Percentiles rank a stretch among this genome's conserved stretches.
These are phyloP conservation scores for Aegilops sharonensis DNA, from an alignment of 176 grass and related monocot genomes.

Conservation along the genomic window DNA sequence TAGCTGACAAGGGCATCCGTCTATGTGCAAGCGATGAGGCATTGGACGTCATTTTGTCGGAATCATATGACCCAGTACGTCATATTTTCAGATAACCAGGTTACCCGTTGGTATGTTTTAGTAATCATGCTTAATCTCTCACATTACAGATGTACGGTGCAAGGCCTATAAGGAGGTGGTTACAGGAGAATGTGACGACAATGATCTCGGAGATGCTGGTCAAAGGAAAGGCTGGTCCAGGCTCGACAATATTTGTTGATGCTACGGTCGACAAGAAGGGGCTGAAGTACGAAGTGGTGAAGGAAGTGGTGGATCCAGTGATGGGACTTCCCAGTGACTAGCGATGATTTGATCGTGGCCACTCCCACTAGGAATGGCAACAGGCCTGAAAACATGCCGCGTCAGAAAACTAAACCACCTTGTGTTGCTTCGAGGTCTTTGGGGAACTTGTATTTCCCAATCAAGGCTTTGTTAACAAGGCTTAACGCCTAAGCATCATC, in stretches of 20 bases:
- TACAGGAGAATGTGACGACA: not conserved
- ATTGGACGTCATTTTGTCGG: not conserved
- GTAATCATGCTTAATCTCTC: not conserved
- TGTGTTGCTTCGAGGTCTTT: not conserved
- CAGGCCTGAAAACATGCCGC: not conserved
- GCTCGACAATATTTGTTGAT: not conserved
- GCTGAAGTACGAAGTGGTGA: not conserved
- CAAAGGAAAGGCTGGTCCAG: not conserved
- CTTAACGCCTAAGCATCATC: not conserved
- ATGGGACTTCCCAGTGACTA: not conserved
- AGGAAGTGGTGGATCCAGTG: not conserved
- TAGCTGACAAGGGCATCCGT: slow-evolving; percentile 44
- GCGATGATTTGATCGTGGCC: not conserved
- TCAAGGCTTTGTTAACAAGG: slow-evolving; percentile 1
- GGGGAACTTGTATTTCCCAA: not conserved
- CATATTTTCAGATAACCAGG: not conserved
- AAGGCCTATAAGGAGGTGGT: not conserved
- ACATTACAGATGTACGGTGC: not conserved
- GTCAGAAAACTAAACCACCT: not conserved
- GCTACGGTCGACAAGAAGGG: not conserved
- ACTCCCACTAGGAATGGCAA: not conserved
- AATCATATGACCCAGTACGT: not conserved
- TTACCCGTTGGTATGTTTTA: not conserved
- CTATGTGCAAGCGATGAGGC: slow-evolving; percentile 17
- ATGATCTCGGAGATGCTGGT: not conserved